phyloP scores from a whole-genome alignment of 306 rosid species.

The Casuarina cunninghamiana region DNA sequence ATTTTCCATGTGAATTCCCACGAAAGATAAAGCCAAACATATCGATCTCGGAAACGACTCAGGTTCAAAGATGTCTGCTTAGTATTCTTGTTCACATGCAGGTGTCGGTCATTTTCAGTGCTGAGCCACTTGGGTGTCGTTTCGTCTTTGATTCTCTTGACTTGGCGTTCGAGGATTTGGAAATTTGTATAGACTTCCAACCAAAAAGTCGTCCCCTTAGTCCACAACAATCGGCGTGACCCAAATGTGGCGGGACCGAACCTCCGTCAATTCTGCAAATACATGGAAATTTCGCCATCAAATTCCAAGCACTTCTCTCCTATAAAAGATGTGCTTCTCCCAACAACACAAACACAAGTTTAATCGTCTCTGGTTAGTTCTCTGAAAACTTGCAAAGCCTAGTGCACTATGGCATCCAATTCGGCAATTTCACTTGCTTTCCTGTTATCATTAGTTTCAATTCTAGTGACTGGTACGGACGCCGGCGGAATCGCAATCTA shows the following conservation, averaged over 20 bases:
- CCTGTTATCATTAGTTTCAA: slow-evolving; percentile 17
- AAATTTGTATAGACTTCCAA: not conserved
- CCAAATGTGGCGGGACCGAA: not conserved
- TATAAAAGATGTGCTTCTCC: slow-evolving; percentile 15
- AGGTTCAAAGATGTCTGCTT: not conserved
- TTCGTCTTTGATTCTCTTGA: not conserved
- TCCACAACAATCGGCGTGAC: not conserved
- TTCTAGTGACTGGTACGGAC: slow-evolving; percentile 5
- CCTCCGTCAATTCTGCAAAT: slow-evolving; percentile 3
- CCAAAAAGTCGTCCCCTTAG: not conserved
- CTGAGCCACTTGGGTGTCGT: not conserved
- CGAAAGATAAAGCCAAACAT: not conserved
- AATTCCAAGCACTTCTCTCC: not conserved
- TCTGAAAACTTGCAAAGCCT: not conserved
- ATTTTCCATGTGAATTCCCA: not conserved
- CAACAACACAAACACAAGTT: not conserved
- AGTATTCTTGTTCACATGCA: not conserved
- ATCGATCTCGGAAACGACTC: not conserved
- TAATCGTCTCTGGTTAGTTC: too few species aligned
- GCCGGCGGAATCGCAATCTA: slow-evolving; percentile 40
- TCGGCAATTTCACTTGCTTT: slow-evolving; percentile 18
- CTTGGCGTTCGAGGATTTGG: not conserved
- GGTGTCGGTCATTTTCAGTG: not conserved
- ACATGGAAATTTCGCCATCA: not conserved
- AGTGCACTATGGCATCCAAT: slow-evolving; percentile 30